Evolutionary conservation across 1,139 yeast species (phyloP).

Genomic region (Diutina sp.): DNA sequence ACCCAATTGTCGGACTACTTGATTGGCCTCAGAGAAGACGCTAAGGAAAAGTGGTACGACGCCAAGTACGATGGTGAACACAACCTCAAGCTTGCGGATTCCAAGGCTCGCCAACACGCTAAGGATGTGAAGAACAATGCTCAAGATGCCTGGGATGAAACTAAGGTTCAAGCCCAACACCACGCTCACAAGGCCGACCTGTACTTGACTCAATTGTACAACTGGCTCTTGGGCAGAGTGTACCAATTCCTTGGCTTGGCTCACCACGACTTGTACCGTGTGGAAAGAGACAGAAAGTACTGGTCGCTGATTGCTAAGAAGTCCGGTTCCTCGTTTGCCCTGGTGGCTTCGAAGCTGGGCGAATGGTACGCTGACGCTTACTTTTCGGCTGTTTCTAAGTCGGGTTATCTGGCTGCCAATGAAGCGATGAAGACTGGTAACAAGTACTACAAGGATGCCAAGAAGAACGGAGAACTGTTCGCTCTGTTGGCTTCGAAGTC

Average conservation of each 20-base stretch:
- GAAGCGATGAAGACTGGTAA: background rate
- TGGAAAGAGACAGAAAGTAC: background rate
- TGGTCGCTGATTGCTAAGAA: background rate
- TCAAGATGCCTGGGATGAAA: background rate
- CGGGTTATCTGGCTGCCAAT: background rate
- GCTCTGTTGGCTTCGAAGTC: background rate
- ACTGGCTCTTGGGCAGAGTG: background rate
- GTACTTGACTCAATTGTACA: background rate
- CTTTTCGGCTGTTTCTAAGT: background rate
- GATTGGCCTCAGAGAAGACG: background rate
- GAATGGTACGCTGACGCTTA: background rate
- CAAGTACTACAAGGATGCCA: background rate
- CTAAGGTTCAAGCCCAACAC: background rate
- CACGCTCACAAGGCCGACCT: background rate
- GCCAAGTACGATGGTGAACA: constrained; percentile 5
- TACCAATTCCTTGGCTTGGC: background rate
- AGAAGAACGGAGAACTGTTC: constrained; percentile 1
- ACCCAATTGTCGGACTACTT: background rate
- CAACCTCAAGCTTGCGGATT: constrained; percentile 3
- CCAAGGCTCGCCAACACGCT: constrained; percentile 5
- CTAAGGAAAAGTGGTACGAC: background rate
- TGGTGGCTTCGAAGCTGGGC: background rate
- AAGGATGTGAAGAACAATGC: constrained; percentile 3
- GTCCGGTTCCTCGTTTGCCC: background rate
- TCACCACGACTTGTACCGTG: background rate